Base-by-base conservation (phyloP, 306 rosid species). In the Ormosia emarginata region DNA sequence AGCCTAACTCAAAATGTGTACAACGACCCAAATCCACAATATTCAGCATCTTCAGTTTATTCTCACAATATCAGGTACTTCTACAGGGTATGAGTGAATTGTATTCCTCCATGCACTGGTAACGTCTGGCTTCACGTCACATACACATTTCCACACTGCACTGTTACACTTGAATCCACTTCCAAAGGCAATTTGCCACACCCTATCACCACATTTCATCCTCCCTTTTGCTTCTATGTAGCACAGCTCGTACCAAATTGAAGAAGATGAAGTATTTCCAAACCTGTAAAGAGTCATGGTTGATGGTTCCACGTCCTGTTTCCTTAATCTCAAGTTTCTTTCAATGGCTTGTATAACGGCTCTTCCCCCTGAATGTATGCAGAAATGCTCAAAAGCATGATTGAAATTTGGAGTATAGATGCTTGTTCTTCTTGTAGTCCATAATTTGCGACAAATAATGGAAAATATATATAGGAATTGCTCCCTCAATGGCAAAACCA, bases 181-280 rank as follows among this genome's bases (percentile, higher is more conserved):
- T 65, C 93, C 93, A 67, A 89, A 78, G 7, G 87, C 90, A 66
- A 92, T 84, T 79, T 92, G 97, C 94, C 94, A 92, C 33, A 88
- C 88, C 57, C 89, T 89, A 67, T 90, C 89, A 0, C 89, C 94
- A 65, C 77, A 33, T 77, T 80, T 85, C 88, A 88, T 88, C 71
- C 88, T 78, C 81, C 90, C 94, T 67, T 87, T 90, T 14, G 91
- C 91, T 81, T 92, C 97, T n/a, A 86, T 85, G 75, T 92, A 92
- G 49, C 87, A 43, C 32, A 90, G 55, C 81, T 86, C 94, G 24
- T 90, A 92, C 94, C 92, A 88, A 62, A 88, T 80, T 3, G 94
- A 92, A 75, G 92, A 84, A 52, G 92, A 88, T 4, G 91, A 92
- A 14, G 87, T 85, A 50, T 90, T 92, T 41, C 94, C 94, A 79